These are phyloP conservation scores for Tilletia setariae DNA, from an alignment of 1,284 basidiomycete genomes.

Conservation along the genomic window DNA sequence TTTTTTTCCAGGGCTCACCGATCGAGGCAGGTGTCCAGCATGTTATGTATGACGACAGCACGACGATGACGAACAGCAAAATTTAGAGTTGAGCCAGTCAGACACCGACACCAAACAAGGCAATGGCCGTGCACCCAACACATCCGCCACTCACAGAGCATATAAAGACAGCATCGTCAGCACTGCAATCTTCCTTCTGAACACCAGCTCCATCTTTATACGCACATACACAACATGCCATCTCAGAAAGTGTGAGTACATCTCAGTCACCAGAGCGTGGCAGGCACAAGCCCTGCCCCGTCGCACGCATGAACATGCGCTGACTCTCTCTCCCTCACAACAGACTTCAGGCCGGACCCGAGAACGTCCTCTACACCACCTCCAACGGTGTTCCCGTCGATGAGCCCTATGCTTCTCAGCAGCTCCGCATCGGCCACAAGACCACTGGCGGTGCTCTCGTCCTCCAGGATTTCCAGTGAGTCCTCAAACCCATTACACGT, in stretches of 20 bases:
- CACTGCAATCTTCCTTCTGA: background rate
- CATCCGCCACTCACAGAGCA: too few species aligned
- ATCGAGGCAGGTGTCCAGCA: too few species aligned
- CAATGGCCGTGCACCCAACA: too few species aligned
- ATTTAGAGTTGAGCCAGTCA: background rate
- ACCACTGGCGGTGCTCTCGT: slow-evolving; percentile 24
- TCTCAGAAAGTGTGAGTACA: background rate
- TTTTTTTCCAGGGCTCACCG: too few species aligned
- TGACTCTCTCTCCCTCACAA: background rate
- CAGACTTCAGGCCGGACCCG: slow-evolving; percentile 13
- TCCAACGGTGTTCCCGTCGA: slow-evolving; percentile 73
- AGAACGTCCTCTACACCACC: slow-evolving; percentile 65
- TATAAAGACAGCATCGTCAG: too few species aligned
- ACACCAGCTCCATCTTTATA: background rate
- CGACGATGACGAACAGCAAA: background rate
- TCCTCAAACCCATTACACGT: background rate
- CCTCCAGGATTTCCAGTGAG: slow-evolving; percentile 35
- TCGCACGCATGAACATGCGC: background rate
- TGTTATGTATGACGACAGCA: background rate
- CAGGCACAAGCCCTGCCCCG: background rate
- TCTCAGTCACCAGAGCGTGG: too few species aligned
- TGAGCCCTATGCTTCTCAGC: slow-evolving; percentile 51
- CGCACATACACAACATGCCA: background rate
- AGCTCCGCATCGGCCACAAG: slow-evolving; percentile 23
- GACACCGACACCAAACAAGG: background rate